These are phyloP conservation scores for Halophytophthora batemanensis DNA, from an alignment of 352 stramenopile species.

Conservation along the genomic window DNA sequence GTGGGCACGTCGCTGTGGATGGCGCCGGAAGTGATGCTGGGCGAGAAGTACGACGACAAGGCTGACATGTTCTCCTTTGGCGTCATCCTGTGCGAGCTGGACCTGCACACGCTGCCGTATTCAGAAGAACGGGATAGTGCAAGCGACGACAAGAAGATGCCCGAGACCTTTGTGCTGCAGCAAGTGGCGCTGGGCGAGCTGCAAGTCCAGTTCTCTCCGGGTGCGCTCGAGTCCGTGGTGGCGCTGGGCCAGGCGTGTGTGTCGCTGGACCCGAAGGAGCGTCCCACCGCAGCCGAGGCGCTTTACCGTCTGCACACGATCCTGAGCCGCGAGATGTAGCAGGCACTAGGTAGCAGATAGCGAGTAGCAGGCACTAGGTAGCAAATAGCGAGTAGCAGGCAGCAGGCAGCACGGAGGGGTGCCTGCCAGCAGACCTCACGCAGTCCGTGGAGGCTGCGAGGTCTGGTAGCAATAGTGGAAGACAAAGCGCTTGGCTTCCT, in stretches of 20 bases:
- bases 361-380: too few species aligned
- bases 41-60: constrained; percentile 8
- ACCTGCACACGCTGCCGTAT: constrained; percentile 8
- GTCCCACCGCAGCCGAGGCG: constrained; percentile 12
- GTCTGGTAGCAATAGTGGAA: too few species aligned
- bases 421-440: too few species aligned
- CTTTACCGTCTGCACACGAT: constrained; percentile 27
- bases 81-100: constrained; percentile 11
- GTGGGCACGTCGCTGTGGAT: constrained; percentile 13
- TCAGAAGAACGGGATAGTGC: background rate
- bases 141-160: background rate
- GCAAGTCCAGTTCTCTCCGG: constrained; percentile 10
- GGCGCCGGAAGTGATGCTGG: constrained; percentile 10
- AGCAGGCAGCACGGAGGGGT: too few species aligned
- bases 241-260: constrained; percentile 15
- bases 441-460: too few species aligned
- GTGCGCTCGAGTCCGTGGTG: background rate
- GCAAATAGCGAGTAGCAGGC: too few species aligned
- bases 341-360: too few species aligned
- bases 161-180: constrained; percentile 19
- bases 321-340: constrained; percentile 2
- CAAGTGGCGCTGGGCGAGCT: constrained; percentile 21
- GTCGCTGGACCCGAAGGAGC: constrained; percentile 8
- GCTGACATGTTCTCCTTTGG: constrained; percentile 16
- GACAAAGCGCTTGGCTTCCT: too few species aligned